Conservation (phyloP, 2,329 filamentous ascomycete species). For the Aspergillus felis region DNA sequence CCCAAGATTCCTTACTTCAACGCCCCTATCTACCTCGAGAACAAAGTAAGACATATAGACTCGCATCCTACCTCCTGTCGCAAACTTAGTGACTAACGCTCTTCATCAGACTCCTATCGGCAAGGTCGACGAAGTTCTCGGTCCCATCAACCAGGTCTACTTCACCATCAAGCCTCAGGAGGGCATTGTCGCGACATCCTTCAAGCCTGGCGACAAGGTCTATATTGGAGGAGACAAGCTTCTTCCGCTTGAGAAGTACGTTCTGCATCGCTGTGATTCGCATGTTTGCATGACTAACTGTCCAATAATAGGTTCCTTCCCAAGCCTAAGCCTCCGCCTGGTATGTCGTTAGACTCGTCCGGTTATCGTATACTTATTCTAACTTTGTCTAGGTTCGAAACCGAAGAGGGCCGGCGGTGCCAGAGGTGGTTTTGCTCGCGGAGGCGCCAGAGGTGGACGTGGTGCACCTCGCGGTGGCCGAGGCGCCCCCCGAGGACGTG, state of each 20-base stretch:
- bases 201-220: slow-evolving; percentile 96
- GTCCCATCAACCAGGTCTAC: slow-evolving; percentile 95
- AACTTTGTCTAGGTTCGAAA: slow-evolving; percentile 53
- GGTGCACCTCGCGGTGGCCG: slow-evolving; percentile 40
- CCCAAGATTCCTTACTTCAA: slow-evolving; percentile 98
- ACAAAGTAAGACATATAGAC: slow-evolving; percentile 62
- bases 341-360: slow-evolving; percentile 25
- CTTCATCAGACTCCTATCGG: slow-evolving; percentile 69
- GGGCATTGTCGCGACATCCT: slow-evolving; percentile 89
- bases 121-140: slow-evolving; percentile 97
- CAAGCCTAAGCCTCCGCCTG: slow-evolving; percentile 73
- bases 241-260: slow-evolving; percentile 77
- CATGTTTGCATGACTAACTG: slow-evolving; percentile 12
- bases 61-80: background rate
- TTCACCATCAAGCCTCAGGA: slow-evolving; percentile 98
- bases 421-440: slow-evolving; percentile 43
- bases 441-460: slow-evolving; percentile 43
- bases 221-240: slow-evolving; percentile 94
- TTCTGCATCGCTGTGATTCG: background rate
- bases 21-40: slow-evolving; percentile 97
- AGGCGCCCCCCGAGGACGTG: slow-evolving; percentile 52
- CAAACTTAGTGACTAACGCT: slow-evolving; percentile 13
- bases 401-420: slow-evolving; percentile 64
- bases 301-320: slow-evolving; percentile 68
- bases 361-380: slow-evolving; percentile 8